A percentile compares a stretch with the other conserved stretches of the same genome.
phyloP scores from a whole-genome alignment of 306 rosid genomes.

The Cucurbita pepo region DNA sequence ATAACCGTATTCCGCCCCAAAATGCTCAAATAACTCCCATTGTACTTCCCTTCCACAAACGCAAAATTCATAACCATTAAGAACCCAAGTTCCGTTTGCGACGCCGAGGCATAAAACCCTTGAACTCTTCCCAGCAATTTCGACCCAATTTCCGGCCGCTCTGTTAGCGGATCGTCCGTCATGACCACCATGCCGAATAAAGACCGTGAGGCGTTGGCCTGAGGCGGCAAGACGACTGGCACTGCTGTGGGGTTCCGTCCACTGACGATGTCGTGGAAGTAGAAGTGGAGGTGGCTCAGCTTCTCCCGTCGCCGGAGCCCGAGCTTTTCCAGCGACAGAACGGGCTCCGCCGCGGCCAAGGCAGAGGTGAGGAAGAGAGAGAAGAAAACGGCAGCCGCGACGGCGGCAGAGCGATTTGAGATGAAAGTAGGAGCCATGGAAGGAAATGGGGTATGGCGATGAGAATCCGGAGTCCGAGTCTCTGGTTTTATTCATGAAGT shows the following conservation, averaged over 20 bases:
- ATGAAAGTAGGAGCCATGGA: not conserved
- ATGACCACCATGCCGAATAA: conserved; percentile 28
- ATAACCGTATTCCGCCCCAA: conserved; percentile 33
- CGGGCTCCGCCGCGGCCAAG: not conserved
- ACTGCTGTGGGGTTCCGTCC: conserved; percentile 35
- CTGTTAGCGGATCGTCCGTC: conserved; percentile 49
- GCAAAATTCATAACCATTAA: conserved; percentile 44
- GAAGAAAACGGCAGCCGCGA: not conserved
- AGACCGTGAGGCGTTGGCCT: conserved; percentile 11
- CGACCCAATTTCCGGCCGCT: conserved; percentile 20
- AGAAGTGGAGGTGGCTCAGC: conserved; percentile 37
- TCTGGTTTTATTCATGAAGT: not conserved
- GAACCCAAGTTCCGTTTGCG: conserved; percentile 23
- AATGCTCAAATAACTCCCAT: conserved; percentile 44
- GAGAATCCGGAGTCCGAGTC: too few relatives aligned
- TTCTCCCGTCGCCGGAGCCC: conserved; percentile 17
- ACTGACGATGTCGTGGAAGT: conserved; percentile 30
- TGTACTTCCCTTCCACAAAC: conserved; percentile 39
- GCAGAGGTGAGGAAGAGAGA: not conserved
- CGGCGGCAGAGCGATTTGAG: not conserved
- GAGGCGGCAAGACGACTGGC: conserved; percentile 20
- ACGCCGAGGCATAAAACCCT: conserved; percentile 49
- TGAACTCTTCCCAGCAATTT: conserved; percentile 35
- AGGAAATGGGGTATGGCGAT: not conserved
- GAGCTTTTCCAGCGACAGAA: not conserved